These are phyloP conservation scores for Nitzschia sp. DNA, from an alignment of 108 stramenopile species.

Conservation along the genomic window DNA sequence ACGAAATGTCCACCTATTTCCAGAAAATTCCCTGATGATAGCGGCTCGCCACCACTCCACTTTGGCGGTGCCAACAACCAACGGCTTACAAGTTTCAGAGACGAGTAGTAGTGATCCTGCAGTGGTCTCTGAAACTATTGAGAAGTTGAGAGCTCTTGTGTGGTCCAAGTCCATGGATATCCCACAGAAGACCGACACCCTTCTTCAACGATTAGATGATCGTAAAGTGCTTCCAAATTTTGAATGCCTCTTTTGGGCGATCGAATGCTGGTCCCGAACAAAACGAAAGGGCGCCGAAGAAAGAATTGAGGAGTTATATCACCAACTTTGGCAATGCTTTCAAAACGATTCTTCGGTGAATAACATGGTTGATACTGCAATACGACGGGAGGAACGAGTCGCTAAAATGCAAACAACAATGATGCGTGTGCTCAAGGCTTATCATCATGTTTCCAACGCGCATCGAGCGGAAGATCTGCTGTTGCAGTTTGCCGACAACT, in stretches of 20 bases:
- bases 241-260: conserved; percentile 11
- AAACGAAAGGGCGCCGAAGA: conserved; percentile 14
- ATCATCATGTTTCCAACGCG: conserved; percentile 11
- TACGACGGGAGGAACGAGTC: neutral
- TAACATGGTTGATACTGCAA: neutral
- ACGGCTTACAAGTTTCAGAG: no score
- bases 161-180: conserved; percentile 15
- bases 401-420: neutral
- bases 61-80: no score
- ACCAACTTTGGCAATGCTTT: neutral
- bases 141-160: neutral
- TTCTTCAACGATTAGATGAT: conserved; percentile 10
- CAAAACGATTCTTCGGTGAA: neutral
- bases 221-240: conserved; percentile 3
- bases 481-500: conserved; percentile 13
- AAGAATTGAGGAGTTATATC: conserved; percentile 16
- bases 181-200: conserved; percentile 6
- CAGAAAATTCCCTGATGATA: no score
- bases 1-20: no score
- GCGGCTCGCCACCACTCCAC: no score
- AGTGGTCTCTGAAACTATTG: neutral
- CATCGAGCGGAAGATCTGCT: conserved; percentile 32
- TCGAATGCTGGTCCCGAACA: conserved; percentile 21
- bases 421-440: conserved; percentile 20
- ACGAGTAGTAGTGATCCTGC: no score